phyloP scores from a whole-genome alignment of 2,329 filamentous ascomycete species.

The Penicillium digitatum region DNA sequence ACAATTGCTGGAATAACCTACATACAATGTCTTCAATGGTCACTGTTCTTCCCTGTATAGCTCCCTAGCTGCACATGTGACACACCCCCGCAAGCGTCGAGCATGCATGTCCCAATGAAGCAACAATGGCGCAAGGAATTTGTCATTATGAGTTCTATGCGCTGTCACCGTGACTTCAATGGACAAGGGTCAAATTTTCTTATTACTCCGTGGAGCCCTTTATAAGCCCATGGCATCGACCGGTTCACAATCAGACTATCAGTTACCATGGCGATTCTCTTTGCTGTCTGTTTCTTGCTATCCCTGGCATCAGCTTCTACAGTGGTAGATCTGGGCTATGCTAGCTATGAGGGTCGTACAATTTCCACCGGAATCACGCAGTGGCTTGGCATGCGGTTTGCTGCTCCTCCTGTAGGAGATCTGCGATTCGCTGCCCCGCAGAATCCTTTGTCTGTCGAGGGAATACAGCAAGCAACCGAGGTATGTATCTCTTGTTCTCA shows the following conservation, averaged over 20 bases:
- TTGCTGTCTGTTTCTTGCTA: conserved; percentile 17
- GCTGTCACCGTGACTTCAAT: not conserved
- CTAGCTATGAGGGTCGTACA: conserved; percentile 58
- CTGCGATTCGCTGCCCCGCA: conserved; percentile 65
- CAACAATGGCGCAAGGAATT: not conserved
- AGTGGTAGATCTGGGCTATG: conserved; percentile 62
- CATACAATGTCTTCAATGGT: not conserved
- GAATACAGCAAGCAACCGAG: conserved; percentile 52
- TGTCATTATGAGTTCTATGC: not conserved
- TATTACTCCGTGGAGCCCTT: not conserved
- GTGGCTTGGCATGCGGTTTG: conserved; percentile 74
- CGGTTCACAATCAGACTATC: not conserved
- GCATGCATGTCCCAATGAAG: not conserved
- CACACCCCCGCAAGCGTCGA: conserved; percentile 1
- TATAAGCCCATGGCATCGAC: conserved; percentile 4
- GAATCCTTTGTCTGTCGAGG: conserved; percentile 52
- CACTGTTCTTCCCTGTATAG: not conserved
- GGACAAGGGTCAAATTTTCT: not conserved
- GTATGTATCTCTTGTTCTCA: conserved; percentile 35
- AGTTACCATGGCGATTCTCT: conserved; percentile 11
- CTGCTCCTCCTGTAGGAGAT: conserved; percentile 62
- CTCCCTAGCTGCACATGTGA: not conserved
- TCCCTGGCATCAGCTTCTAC: conserved; percentile 22
- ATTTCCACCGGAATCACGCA: conserved; percentile 58
- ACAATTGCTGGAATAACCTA: not conserved